Evolutionary conservation across 2,329 filamentous ascomycete species (phyloP).

Genomic region (Thermomyces lanuginosus): DNA sequence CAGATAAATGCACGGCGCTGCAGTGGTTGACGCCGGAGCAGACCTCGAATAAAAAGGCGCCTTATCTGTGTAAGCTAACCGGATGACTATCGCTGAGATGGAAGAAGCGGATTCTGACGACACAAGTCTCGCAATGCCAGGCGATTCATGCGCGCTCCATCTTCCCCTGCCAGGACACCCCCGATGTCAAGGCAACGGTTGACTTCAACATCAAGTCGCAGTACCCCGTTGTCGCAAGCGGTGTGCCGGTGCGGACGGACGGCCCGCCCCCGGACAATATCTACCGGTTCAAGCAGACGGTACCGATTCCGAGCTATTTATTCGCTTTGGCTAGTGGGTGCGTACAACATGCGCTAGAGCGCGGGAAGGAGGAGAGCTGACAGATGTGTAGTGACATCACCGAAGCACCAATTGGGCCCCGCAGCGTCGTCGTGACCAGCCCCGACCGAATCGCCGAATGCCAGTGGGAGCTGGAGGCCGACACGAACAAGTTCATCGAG

Average conservation of each 20-base stretch:
- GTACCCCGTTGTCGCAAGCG: conserved; percentile 81
- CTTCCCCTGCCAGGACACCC: conserved; percentile 94
- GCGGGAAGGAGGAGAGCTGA: conserved; percentile 2
- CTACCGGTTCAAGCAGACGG: conserved; percentile 76
- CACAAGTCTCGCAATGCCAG: conserved; percentile 88
- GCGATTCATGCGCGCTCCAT: conserved; percentile 87
- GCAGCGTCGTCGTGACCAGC: conserved; percentile 70
- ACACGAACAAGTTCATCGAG: conserved; percentile 84
- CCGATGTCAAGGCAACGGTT: conserved; percentile 91
- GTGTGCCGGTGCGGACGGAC: conserved; percentile 44
- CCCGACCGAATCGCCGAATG: conserved; percentile 72
- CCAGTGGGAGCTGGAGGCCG: conserved; percentile 79
- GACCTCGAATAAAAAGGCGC: conserved; percentile 87
- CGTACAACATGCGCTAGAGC: conserved; percentile 5
- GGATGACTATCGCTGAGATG: too few relatives aligned
- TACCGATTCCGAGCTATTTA: conserved; percentile 86
- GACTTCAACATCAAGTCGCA: conserved; percentile 75
- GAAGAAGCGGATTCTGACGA: too few relatives aligned
- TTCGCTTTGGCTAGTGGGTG: conserved; percentile 66
- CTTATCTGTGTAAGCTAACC: conserved; percentile 68
- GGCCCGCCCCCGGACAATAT: conserved; percentile 41
- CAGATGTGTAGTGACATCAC: conserved; percentile 55
- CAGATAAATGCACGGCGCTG: conserved; percentile 72
- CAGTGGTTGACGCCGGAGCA: conserved; percentile 92
- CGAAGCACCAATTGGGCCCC: conserved; percentile 69